Conservation (phyloP, 352 stramenopile species). For the Phytophthora niederhauseri region DNA sequence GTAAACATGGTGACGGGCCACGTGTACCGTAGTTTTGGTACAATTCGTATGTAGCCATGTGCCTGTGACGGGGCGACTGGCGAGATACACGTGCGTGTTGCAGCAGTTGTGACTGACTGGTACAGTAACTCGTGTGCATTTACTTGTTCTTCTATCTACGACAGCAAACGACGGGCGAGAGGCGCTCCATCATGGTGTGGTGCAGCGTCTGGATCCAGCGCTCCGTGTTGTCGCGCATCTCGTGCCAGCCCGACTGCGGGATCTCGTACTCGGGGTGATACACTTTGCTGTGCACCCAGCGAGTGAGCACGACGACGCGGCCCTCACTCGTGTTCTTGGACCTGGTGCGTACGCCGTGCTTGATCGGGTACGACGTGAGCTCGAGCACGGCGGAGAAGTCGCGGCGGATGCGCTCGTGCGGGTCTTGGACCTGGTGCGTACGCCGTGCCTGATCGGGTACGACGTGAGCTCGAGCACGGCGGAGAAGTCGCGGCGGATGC, state of each 20-base stretch:
- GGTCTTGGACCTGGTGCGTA: slow-evolving; percentile 30
- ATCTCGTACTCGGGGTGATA: slow-evolving; percentile 44
- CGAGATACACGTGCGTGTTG: background rate
- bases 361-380: slow-evolving; percentile 36
- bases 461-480: slow-evolving; percentile 36
- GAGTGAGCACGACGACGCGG: slow-evolving; percentile 40
- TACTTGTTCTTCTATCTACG: slow-evolving; percentile 9
- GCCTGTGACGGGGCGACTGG: background rate
- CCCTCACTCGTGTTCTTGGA: slow-evolving; percentile 32
- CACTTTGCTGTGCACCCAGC: slow-evolving; percentile 41
- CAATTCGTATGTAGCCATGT: slow-evolving; percentile 4
- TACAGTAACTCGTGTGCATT: background rate
- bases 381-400: slow-evolving; percentile 43
- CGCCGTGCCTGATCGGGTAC: slow-evolving; percentile 31
- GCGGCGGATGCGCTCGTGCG: slow-evolving; percentile 43
- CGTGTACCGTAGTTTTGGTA: slow-evolving; percentile 16
- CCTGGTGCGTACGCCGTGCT: slow-evolving; percentile 27
- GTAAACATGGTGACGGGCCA: slow-evolving; percentile 24
- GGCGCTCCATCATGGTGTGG: slow-evolving; percentile 37
- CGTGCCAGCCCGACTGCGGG: slow-evolving; percentile 34
- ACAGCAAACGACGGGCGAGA: slow-evolving; percentile 38
- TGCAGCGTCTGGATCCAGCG: slow-evolving; percentile 44
- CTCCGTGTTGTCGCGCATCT: slow-evolving; percentile 42
- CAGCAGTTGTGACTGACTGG: background rate
- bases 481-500: slow-evolving; percentile 48